Conservation (phyloP, 176 grass and related monocot genomes). For the Aegilops sharonensis region DNA sequence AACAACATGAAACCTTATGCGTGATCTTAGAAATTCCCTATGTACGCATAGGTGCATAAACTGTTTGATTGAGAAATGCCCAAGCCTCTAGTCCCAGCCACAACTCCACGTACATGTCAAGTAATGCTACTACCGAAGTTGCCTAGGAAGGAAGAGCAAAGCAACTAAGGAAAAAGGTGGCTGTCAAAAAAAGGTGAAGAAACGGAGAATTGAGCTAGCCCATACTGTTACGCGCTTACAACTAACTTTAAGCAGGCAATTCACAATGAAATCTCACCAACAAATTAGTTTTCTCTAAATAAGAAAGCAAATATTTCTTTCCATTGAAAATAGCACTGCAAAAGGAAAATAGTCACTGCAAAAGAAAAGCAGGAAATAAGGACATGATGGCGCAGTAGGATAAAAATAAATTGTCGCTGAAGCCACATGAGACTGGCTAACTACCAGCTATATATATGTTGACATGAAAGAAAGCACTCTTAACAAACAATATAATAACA, state of each 20-base stretch:
- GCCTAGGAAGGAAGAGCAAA: background rate
- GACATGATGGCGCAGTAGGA: background rate
- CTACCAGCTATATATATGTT: slow-evolving; percentile 13
- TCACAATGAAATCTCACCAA: slow-evolving; percentile 37
- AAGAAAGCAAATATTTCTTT: background rate
- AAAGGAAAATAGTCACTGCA: background rate
- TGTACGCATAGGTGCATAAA: background rate
- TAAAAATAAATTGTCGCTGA: slow-evolving; percentile 33
- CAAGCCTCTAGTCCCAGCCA: background rate
- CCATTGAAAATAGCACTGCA: background rate
- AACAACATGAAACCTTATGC: background rate
- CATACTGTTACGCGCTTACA: background rate
- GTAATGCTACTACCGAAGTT: slow-evolving; percentile 9
- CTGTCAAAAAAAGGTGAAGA: background rate
- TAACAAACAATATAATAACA: slow-evolving; percentile 27
- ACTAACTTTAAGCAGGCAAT: slow-evolving; percentile 16
- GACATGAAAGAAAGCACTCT: slow-evolving; percentile 31
- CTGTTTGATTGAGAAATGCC: background rate
- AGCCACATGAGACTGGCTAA: slow-evolving; percentile 47
- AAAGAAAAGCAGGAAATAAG: background rate
- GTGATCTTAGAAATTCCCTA: slow-evolving; percentile 1
- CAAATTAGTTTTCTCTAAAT: background rate
- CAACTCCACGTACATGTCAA: background rate
- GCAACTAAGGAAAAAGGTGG: background rate
- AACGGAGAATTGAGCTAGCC: slow-evolving; percentile 1